Evolutionary conservation across 805 yeast genomes (phyloP).

Genomic region (Saccharomycopsis oosterbeekiorum): DNA sequence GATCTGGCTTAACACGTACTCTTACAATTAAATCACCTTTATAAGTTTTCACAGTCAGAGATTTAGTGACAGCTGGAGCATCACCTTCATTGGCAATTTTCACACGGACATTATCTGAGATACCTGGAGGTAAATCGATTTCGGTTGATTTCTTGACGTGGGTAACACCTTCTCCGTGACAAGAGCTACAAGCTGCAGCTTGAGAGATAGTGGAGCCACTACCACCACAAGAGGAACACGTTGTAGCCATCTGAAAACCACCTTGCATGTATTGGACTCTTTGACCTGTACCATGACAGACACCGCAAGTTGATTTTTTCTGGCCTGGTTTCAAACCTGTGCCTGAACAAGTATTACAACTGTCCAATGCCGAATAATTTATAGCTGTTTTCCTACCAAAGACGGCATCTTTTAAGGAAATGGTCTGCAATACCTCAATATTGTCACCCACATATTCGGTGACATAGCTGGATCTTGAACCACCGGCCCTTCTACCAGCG

Average conservation of each 20-base stretch:
- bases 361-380: slow-evolving; percentile 61
- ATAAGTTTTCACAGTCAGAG: slow-evolving; percentile 52
- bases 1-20: slow-evolving; percentile 68
- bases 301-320: slow-evolving; percentile 64
- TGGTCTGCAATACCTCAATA: slow-evolving; percentile 64
- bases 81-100: slow-evolving; percentile 87
- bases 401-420: slow-evolving; percentile 78
- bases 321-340: slow-evolving; percentile 74
- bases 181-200: slow-evolving; percentile 60
- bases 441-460: slow-evolving; percentile 86
- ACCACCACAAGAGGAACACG: slow-evolving; percentile 83
- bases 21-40: slow-evolving; percentile 88
- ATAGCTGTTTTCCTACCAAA: slow-evolving; percentile 64
- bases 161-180: slow-evolving; percentile 86
- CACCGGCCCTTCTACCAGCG: slow-evolving; percentile 28
- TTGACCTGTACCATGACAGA: slow-evolving; percentile 92
- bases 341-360: slow-evolving; percentile 75
- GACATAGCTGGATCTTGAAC: slow-evolving; percentile 37
- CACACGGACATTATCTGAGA: slow-evolving; percentile 76
- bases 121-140: slow-evolving; percentile 82
- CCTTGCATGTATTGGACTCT: slow-evolving; percentile 77
- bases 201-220: slow-evolving; percentile 69
- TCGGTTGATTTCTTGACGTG: slow-evolving; percentile 59
- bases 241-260: slow-evolving; percentile 94
- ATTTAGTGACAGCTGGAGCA: slow-evolving; percentile 68